These are phyloP conservation scores for Trichosporon faecale DNA, from an alignment of 1,284 basidiomycete genomes.

Conservation along the genomic window DNA sequence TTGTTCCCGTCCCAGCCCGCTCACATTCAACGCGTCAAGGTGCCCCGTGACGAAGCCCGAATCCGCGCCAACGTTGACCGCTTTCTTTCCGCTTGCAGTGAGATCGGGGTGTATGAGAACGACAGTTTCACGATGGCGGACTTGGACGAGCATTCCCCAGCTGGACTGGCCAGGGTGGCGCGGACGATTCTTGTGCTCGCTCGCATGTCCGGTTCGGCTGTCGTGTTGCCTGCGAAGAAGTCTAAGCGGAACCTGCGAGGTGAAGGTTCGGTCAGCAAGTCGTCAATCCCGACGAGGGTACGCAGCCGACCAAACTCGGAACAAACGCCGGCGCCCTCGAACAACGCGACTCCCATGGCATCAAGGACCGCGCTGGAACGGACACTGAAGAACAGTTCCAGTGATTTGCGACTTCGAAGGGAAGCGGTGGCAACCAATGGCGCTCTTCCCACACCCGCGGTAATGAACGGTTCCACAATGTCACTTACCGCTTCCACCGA, in stretches of 20 bases:
- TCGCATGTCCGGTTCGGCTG: slow-evolving; percentile 55
- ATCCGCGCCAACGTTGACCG: slow-evolving; percentile 40
- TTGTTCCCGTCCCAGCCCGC: slow-evolving; percentile 39
- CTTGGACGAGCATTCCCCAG: slow-evolving; percentile 34
- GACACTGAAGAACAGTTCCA: slow-evolving; percentile 21
- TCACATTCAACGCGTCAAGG: slow-evolving; percentile 39
- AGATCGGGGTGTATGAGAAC: slow-evolving; percentile 28
- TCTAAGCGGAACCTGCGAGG: background rate
- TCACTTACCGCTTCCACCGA: slow-evolving; percentile 1
- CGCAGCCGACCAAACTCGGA: slow-evolving; percentile 10
- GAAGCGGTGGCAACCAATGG: slow-evolving; percentile 11
- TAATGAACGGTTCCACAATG: slow-evolving; percentile 1
- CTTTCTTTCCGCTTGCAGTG: slow-evolving; percentile 42
- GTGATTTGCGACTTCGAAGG: slow-evolving; percentile 20
- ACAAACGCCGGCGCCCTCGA: slow-evolving; percentile 5
- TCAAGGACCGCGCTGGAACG: slow-evolving; percentile 14
- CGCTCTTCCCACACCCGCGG: background rate
- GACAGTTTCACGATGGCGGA: slow-evolving; percentile 39
- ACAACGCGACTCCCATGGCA: slow-evolving; percentile 1
- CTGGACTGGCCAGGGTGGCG: slow-evolving; percentile 36
- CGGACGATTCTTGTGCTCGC: slow-evolving; percentile 64
- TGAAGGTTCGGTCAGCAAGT: background rate
- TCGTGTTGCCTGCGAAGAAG: slow-evolving; percentile 5
- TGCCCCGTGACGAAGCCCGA: slow-evolving; percentile 37
- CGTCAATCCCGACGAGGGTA: slow-evolving; percentile 7